Evolutionary conservation across 2,329 filamentous ascomycete species (phyloP).

Genomic region (Verticillium klebahnii): DNA sequence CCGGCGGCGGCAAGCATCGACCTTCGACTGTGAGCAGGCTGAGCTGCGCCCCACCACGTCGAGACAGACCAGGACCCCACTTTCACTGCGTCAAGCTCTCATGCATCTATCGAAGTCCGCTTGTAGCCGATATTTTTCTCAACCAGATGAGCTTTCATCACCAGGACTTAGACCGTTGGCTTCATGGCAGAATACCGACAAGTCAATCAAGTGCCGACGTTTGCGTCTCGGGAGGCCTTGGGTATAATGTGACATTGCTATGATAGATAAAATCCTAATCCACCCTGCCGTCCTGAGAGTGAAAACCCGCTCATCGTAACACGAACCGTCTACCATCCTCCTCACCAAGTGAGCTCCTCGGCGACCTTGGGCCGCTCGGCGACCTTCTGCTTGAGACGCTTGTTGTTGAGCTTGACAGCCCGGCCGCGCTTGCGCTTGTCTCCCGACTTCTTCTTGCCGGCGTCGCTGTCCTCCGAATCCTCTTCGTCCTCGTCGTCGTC

Average conservation of each 20-base stretch:
- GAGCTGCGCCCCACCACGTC: not conserved
- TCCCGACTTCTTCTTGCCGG: slow-evolving; percentile 50
- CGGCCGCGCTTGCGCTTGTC: slow-evolving; percentile 50
- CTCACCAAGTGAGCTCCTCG: slow-evolving; percentile 37
- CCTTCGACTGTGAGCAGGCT: not conserved
- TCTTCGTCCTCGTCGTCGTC: slow-evolving; percentile 54
- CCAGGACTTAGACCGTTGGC: no score
- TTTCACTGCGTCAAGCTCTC: not conserved
- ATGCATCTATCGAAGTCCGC: not conserved
- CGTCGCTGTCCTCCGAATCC: slow-evolving; percentile 52
- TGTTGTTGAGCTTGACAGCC: slow-evolving; percentile 42
- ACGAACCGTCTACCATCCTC: slow-evolving; percentile 5
- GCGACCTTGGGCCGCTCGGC: slow-evolving; percentile 34
- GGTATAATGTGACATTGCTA: not conserved
- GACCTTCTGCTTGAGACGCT: slow-evolving; percentile 35
- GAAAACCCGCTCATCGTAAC: not conserved
- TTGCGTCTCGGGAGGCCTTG: not conserved
- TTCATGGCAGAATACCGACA: not conserved
- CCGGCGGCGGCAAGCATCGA: not conserved
- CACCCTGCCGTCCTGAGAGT: not conserved
- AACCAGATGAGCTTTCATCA: no score
- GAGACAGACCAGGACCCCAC: not conserved
- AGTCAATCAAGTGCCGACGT: not conserved
- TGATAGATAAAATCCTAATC: not conserved
- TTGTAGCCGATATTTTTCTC: not conserved